Conservation (phyloP, 345 rosid genomes). For the Eucalyptus cladocalyx region DNA sequence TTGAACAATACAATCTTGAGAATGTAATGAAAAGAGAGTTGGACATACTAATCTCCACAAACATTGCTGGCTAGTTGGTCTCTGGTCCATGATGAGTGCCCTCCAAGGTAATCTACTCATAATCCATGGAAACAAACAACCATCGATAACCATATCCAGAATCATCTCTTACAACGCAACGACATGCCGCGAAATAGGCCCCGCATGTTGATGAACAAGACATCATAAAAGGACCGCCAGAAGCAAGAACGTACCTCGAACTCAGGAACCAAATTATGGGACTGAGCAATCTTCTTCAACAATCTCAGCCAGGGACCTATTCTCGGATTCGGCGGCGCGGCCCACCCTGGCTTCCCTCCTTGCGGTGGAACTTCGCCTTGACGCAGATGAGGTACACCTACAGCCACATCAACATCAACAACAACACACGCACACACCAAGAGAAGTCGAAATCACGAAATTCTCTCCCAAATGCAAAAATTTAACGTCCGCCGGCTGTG, state of each 20-base stretch:
- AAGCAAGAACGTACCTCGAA: too few relatives aligned
- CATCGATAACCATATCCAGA: too few relatives aligned
- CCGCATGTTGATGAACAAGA: too few relatives aligned
- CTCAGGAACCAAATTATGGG: too few relatives aligned
- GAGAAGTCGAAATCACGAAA: background rate
- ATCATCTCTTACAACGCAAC: too few relatives aligned
- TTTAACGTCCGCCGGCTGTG: background rate
- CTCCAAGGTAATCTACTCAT: too few relatives aligned
- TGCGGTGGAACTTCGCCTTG: constrained; percentile 65
- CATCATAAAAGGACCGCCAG: too few relatives aligned
- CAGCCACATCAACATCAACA: background rate
- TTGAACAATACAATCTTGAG: background rate
- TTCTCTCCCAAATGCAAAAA: background rate
- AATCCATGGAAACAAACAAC: too few relatives aligned
- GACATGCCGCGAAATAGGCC: too few relatives aligned
- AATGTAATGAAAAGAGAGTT: background rate
- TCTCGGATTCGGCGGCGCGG: constrained; percentile 70
- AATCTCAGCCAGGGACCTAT: constrained; percentile 62
- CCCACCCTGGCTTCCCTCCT: constrained; percentile 91
- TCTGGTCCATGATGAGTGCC: too few relatives aligned
- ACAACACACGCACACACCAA: background rate
- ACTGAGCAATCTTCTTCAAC: too few relatives aligned
- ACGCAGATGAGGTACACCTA: constrained; percentile 73
- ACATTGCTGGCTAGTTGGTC: constrained; percentile 28
- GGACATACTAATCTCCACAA: constrained; percentile 70